Base-by-base conservation (phyloP, 345 rosid species). In the Cochlearia excelsa region DNA sequence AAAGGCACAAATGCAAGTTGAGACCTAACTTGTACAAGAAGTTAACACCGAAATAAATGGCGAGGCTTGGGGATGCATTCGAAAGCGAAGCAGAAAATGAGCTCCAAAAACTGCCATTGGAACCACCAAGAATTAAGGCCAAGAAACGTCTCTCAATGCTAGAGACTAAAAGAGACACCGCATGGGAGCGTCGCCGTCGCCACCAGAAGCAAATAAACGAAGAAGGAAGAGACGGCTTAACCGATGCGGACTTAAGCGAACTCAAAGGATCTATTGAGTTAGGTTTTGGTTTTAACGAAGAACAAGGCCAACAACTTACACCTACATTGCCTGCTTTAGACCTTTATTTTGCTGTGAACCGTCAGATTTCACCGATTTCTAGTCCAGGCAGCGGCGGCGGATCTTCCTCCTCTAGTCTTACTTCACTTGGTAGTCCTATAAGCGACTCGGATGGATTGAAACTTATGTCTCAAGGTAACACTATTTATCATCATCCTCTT, bases 251-350 rank as follows among this genome's bases (percentile, higher is more conserved):
- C 51, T 59, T 90, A 70, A 68, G 75, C 42, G 97, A 93, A 71
- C 86, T 93, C 4, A 93, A 87, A 73, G 99, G 96, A 1, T 87
- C 91, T 70, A 93, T 93, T 46, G 99, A 93, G 75, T 88, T 93
- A 29, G 99, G 99, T 6, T 93, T 93, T 52, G 99, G 95, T 9
- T 89, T 93, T 65, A 83, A 84, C 1, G 99, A 89, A 30, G 95
- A 87, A 63, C 78, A 77, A 42, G 99, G 92, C 0, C 95, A 89
- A 69, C 63, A 67, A 8, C 66, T 89, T 27, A 77, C 86, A 61
- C 74, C 77, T 46, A 89, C 97, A 0, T 75, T 93, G 70, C 97
- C 99, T 23, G 97, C 97, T 2, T 72, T 93, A 56, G 97, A 87
- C 58, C 80, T 89, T 54, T 89, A 89, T 67, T 93, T 89, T 7